Evolutionary conservation across 2,329 filamentous ascomycete species (phyloP).

Genomic region (Trichoderma harzianum): DNA sequence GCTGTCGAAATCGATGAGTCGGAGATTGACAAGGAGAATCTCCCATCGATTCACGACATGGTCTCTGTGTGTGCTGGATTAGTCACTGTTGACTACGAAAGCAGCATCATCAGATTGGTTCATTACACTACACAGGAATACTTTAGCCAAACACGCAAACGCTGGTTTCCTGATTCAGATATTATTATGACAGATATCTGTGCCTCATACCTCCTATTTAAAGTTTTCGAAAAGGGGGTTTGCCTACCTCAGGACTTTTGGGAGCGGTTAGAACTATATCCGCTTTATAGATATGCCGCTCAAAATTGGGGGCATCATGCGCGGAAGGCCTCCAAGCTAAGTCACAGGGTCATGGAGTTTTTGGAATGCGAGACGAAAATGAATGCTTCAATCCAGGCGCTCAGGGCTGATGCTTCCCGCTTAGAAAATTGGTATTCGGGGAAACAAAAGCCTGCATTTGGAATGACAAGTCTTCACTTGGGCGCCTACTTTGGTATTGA

Average conservation of each 20-base stretch:
- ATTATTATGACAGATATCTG: background rate
- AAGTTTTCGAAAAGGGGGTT: background rate
- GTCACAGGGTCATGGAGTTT: background rate
- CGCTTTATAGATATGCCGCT: background rate
- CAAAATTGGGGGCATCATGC: background rate
- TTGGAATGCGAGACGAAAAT: background rate
- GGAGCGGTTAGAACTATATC: background rate
- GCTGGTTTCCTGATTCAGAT: background rate
- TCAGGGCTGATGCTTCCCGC: fast-evolving
- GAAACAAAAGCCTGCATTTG: background rate
- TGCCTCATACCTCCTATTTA: background rate
- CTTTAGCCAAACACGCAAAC: background rate
- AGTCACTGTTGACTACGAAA: background rate
- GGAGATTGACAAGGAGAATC: background rate
- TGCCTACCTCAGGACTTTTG: fast-evolving
- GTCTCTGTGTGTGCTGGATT: conserved; percentile 2
- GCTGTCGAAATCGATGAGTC: background rate
- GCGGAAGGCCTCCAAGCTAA: background rate
- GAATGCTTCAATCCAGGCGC: background rate
- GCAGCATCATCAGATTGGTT: background rate
- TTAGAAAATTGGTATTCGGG: too few relatives aligned
- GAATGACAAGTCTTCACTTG: background rate
- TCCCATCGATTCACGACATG: background rate
- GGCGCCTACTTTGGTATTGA: background rate
- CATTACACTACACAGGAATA: conserved; percentile 8